Evolutionary conservation across 176 grass and related monocot genomes (phyloP).

Genomic region (Melocanna baccifera): DNA sequence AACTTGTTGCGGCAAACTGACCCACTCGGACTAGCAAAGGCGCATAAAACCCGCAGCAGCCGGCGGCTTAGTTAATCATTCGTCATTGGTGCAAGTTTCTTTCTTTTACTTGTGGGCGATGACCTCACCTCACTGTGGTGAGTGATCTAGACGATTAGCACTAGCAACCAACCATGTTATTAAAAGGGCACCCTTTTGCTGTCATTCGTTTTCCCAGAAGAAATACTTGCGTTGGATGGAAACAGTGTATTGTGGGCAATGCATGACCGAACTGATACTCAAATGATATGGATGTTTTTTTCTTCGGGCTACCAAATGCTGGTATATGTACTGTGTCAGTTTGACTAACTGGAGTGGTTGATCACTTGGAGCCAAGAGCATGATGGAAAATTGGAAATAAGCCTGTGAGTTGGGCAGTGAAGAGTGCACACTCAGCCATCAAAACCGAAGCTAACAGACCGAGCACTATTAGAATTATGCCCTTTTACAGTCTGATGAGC

Average conservation of each 20-base stretch:
- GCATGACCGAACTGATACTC: background rate
- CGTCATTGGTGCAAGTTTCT: background rate
- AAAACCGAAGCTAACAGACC: background rate
- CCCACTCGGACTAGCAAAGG: background rate
- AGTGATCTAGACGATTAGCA: constrained; percentile 18
- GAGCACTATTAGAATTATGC: background rate
- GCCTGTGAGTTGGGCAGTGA: too few relatives aligned
- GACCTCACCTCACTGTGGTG: constrained; percentile 14
- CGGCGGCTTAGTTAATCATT: background rate
- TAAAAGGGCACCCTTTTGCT: background rate
- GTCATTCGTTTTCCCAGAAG: background rate
- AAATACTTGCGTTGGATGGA: background rate
- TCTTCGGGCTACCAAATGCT: background rate
- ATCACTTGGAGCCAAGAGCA: background rate
- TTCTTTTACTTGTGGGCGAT: background rate
- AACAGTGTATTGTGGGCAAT: constrained; percentile 3
- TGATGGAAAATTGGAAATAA: background rate
- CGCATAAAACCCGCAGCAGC: background rate
- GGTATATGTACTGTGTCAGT: background rate
- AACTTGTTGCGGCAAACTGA: background rate
- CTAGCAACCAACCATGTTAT: constrained; percentile 1
- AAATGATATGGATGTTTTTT: background rate
- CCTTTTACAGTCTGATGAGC: background rate
- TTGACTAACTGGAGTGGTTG: background rate
- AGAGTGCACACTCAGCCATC: background rate